Conservation (phyloP, 1,139 yeast genomes). For the Yamadazyma sp. region DNA sequence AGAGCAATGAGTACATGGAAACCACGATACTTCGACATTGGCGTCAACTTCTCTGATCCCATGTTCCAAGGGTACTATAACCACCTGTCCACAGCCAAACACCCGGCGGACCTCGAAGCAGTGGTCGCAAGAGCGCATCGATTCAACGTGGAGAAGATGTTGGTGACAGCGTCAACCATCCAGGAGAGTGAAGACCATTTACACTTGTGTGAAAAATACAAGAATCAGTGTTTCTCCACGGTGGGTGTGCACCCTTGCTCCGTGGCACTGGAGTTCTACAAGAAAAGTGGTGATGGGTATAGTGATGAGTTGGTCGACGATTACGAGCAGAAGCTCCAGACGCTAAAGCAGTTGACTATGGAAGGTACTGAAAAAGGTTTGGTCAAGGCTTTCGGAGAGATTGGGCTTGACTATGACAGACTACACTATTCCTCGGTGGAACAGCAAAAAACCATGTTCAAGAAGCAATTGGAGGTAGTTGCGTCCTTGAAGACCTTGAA, state of each 20-base stretch:
- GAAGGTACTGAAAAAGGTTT: conserved; percentile 50
- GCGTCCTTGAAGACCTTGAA: conserved; percentile 44
- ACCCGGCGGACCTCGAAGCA: conserved; percentile 61
- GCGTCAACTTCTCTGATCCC: conserved; percentile 83
- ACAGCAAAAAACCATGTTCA: conserved; percentile 68
- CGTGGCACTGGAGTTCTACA: conserved; percentile 59
- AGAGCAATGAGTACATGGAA: conserved; percentile 26
- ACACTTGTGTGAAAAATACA: conserved; percentile 29
- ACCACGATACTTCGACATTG: conserved; percentile 53
- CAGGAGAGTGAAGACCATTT: conserved; percentile 56
- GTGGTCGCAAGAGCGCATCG: conserved; percentile 68
- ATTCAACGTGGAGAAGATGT: conserved; percentile 65
- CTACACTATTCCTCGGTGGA: conserved; percentile 70
- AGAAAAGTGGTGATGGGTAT: conserved; percentile 18
- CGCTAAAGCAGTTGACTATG: conserved; percentile 49
- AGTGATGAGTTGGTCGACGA: conserved; percentile 25
- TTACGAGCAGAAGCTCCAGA: conserved; percentile 38
- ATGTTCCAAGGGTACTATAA: conserved; percentile 85
- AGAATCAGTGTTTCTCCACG: conserved; percentile 55
- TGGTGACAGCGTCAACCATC: conserved; percentile 82
- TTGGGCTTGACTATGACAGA: conserved; percentile 92
- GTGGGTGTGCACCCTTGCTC: conserved; percentile 96
- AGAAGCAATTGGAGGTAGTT: conserved; percentile 67
- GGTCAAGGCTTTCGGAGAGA: conserved; percentile 85
- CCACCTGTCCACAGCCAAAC: conserved; percentile 55